A percentile compares a stretch with the other conserved stretches of the same genome.
Conservation (phyloP, 2,329 filamentous ascomycete genomes). For the Aureobasidium leucospermi region DNA sequence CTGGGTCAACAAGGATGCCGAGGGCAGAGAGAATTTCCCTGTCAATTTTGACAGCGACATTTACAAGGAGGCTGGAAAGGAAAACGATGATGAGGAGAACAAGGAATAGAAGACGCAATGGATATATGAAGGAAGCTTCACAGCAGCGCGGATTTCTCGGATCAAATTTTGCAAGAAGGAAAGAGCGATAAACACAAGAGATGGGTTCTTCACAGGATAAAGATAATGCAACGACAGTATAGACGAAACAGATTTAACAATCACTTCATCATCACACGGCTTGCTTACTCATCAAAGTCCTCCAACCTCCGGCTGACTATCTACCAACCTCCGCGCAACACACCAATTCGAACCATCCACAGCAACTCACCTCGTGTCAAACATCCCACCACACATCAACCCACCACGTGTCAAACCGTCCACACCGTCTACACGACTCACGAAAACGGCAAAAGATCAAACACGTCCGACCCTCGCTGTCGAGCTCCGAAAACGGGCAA, state of each 20-base stretch:
- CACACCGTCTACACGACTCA: too few species aligned
- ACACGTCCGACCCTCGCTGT: neutral
- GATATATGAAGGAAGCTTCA: neutral
- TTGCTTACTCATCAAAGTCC: too few species aligned
- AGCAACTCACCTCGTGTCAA: too few species aligned
- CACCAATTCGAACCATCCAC: too few species aligned
- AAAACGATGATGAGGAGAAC: conserved; percentile 1
- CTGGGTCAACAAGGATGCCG: conserved; percentile 52
- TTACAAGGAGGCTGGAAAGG: conserved; percentile 14
- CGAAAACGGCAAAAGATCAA: too few species aligned
- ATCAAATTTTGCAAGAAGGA: neutral
- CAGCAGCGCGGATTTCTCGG: too few species aligned
- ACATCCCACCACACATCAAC: too few species aligned
- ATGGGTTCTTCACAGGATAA: neutral
- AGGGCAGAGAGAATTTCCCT: conserved; percentile 43
- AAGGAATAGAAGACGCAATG: neutral
- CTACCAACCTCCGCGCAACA: too few species aligned
- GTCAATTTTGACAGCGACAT: conserved; percentile 23
- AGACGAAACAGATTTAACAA: neutral
- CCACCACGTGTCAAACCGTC: too few species aligned
- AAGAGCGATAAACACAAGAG: neutral
- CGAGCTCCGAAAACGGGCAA: neutral
- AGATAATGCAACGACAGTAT: neutral
- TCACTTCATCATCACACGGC: too few species aligned
- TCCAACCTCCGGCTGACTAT: too few species aligned